phyloP scores from a whole-genome alignment of 768 basidiomycete genomes.

The Mycena rebaudengoi region DNA sequence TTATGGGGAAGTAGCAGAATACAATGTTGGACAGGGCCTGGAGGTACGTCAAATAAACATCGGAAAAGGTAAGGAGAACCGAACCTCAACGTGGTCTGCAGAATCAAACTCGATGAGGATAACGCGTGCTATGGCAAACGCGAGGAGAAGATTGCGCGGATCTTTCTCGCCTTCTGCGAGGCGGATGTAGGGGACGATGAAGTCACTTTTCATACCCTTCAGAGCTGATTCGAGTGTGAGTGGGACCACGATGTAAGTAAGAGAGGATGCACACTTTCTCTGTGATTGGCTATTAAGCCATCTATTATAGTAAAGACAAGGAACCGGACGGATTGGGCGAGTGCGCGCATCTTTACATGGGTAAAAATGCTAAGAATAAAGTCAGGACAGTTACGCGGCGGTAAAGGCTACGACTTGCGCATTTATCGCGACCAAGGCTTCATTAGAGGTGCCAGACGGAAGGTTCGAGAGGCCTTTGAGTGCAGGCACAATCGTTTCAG shows the following conservation, averaged over 20 bases:
- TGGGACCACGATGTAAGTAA: not conserved
- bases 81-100: constrained; percentile 76
- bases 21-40: constrained; percentile 94
- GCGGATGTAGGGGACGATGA: constrained; percentile 76
- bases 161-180: constrained; percentile 98
- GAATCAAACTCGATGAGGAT: constrained; percentile 91
- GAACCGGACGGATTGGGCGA: constrained; percentile 85
- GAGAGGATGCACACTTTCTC: constrained; percentile 58
- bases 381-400: not conserved
- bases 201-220: constrained; percentile 74
- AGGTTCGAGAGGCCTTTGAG: constrained; percentile 79
- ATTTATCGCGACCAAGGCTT: constrained; percentile 73
- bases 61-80: not conserved
- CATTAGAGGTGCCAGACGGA: constrained; percentile 67
- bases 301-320: constrained; percentile 85
- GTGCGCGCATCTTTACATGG: constrained; percentile 82
- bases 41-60: not conserved
- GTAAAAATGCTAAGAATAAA: constrained; percentile 66
- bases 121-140: constrained; percentile 89
- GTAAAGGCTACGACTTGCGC: constrained; percentile 43
- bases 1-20: constrained; percentile 99
- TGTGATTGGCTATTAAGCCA: constrained; percentile 72
- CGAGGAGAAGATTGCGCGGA: constrained; percentile 90
- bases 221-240: constrained; percentile 55
- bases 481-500: constrained; percentile 83